Conservation (phyloP, 352 stramenopile genomes). For the Phytophthora parvispora region DNA sequence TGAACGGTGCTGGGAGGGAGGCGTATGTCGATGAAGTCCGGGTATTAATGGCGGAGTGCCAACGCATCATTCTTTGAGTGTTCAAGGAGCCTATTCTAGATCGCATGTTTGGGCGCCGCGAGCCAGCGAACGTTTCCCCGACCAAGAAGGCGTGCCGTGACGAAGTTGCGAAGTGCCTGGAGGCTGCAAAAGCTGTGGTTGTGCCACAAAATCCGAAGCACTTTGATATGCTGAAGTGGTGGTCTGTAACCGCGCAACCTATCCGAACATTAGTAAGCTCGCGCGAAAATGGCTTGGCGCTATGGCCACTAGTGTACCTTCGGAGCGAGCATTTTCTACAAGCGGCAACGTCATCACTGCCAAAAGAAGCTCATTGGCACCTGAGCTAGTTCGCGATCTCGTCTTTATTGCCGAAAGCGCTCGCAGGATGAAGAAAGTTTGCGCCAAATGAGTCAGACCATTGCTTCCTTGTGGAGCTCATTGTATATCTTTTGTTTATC, state of each 20-base stretch:
- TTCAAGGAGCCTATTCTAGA: too few relatives aligned
- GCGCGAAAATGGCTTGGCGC: background rate
- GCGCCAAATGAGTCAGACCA: background rate
- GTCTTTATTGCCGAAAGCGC: background rate
- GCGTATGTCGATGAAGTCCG: too few relatives aligned
- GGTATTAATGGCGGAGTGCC: too few relatives aligned
- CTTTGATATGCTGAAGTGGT: background rate
- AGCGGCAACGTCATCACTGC: background rate
- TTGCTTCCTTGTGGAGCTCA: background rate
- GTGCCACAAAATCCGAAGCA: background rate
- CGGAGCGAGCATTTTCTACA: background rate
- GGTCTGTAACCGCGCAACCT: background rate
- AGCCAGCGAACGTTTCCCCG: background rate
- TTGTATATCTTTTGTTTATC: background rate
- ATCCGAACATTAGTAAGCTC: background rate
- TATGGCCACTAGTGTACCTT: background rate
- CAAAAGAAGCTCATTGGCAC: background rate
- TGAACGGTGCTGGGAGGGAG: too few relatives aligned
- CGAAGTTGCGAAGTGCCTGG: background rate
- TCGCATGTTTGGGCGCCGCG: too few relatives aligned
- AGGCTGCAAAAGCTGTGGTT: background rate
- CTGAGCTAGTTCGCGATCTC: background rate
- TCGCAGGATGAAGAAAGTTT: background rate
- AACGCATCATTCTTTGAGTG: too few relatives aligned
- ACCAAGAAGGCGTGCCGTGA: background rate